These are phyloP conservation scores for Coemansia sp. DNA, from an alignment of 192 early-diverging fungal species.

Conservation along the genomic window DNA sequence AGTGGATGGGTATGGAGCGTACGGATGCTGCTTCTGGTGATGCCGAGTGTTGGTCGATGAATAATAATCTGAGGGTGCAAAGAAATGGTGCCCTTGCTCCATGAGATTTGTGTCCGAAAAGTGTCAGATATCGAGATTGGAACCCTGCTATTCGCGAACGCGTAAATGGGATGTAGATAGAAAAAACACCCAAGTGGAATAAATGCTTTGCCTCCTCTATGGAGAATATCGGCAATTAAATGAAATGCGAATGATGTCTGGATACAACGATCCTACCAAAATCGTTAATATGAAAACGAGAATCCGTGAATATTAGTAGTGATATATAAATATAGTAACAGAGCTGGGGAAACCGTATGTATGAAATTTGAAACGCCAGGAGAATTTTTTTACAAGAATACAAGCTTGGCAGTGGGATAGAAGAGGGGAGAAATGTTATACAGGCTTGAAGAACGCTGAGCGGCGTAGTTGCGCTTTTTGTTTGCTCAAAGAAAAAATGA, in stretches of 20 bases:
- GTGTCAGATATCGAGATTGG: background rate
- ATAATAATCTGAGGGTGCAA: conserved; percentile 33
- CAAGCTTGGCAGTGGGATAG: too few species aligned
- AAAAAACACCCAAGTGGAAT: background rate
- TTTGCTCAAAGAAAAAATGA: background rate
- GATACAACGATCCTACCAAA: background rate
- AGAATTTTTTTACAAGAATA: too few species aligned
- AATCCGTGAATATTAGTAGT: background rate
- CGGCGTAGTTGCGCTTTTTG: too few species aligned
- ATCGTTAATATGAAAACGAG: background rate
- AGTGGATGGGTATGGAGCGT: conserved; percentile 6
- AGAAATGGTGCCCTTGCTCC: conserved; percentile 40
- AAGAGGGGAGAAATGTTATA: background rate
- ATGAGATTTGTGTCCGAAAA: conserved; percentile 16
- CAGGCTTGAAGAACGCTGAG: too few species aligned
- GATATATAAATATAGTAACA: background rate
- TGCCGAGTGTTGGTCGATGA: conserved; percentile 28
- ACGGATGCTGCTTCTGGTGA: conserved; percentile 14
- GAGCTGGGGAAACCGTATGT: background rate
- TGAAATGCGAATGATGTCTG: background rate
- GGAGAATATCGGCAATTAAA: background rate
- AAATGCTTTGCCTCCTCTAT: background rate
- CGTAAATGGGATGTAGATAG: background rate
- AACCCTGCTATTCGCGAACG: background rate
- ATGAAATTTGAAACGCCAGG: background rate